Base-by-base conservation (phyloP, 2,329 filamentous ascomycete species). In the Zymoseptoria tritici region DNA sequence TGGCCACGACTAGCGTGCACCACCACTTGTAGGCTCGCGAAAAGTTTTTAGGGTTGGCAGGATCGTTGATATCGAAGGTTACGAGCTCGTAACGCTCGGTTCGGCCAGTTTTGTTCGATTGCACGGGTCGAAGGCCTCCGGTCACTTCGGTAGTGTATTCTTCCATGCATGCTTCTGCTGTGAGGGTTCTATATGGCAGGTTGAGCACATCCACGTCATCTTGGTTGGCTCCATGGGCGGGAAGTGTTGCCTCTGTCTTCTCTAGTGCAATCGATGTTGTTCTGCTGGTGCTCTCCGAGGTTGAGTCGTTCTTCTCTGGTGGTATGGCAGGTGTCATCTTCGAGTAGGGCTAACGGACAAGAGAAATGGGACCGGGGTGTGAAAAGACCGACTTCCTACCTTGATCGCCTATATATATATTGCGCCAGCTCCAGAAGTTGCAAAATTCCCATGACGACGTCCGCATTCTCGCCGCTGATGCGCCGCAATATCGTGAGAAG, bases 1-100 rank as follows among this genome's bases (percentile, higher is more conserved):
- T 31, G 0, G 91, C 88, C 0, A 96, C 90, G 16, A 90, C 85
- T 87, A 95, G 91, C 22, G 91, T 96, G 52, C 69, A 70, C 54
- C 65, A 67, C 71, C 71, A 73, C 53, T 73, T 73, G 59, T 63
- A 67, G 22, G 62, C 62, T 22, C 64, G 64, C 2, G 59, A 60
- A 63, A 68, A 72, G 59, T 72, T 73, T 61, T 71, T 67, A 4
- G 71, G 71, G 51, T 73, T 71, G 9, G 61, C 67, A 9, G 65
- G 63, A 26, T 74, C 72, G 70, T 85, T 77, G 2, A 86, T 80
- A 3, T 80, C 82, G 70, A 94, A 96, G 0, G 86, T 88, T 36
- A 89, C 85, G 9, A 89, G 77, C 60, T 86, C 83, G 70, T 83
- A 86, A n/a, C 60, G 55, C 52, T 62, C 71, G 64, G 59, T 76